phyloP scores from a whole-genome alignment of 1,284 basidiomycete genomes.

The Meira nashicola region DNA sequence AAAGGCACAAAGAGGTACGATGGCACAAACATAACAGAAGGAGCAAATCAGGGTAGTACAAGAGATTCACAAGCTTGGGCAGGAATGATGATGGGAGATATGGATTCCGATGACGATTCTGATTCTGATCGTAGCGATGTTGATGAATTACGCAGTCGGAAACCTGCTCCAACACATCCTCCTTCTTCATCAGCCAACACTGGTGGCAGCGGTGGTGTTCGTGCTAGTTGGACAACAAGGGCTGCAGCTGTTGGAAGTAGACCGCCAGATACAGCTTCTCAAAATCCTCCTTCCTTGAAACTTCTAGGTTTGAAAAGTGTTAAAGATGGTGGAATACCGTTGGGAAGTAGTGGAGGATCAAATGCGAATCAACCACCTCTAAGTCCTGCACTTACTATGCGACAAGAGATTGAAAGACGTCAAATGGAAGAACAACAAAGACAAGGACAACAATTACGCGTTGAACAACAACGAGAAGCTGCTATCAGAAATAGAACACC shows the following conservation, averaged over 20 bases:
- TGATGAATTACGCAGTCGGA: not conserved
- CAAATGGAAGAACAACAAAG: not conserved
- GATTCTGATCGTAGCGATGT: constrained; percentile 23
- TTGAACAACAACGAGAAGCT: constrained; percentile 14
- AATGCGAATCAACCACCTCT: constrained; percentile 1
- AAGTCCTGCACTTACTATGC: not conserved
- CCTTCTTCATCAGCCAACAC: not conserved
- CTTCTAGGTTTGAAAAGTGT: constrained; percentile 40
- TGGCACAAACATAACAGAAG: constrained; percentile 1
- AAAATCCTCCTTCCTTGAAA: constrained; percentile 44
- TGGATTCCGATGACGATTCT: constrained; percentile 26
- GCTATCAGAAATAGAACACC: not conserved
- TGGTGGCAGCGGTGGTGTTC: not conserved
- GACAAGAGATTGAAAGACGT: constrained; percentile 7
- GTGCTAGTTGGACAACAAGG: constrained; percentile 36
- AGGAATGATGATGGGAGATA: constrained; percentile 32
- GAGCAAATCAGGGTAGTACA: not conserved
- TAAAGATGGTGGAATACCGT: constrained; percentile 18
- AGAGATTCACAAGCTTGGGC: constrained; percentile 14
- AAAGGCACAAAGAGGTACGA: constrained; percentile 25
- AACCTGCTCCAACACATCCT: not conserved
- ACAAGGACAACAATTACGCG: not conserved
- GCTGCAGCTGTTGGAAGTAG: constrained; percentile 41
- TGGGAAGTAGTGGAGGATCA: constrained; percentile 1
- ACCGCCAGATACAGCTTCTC: constrained; percentile 41